Percentiles rank a stretch among this genome's conserved stretches.
phyloP scores from a whole-genome alignment of 257 asterid genomes.

The Jacaranda mimosifolia region DNA sequence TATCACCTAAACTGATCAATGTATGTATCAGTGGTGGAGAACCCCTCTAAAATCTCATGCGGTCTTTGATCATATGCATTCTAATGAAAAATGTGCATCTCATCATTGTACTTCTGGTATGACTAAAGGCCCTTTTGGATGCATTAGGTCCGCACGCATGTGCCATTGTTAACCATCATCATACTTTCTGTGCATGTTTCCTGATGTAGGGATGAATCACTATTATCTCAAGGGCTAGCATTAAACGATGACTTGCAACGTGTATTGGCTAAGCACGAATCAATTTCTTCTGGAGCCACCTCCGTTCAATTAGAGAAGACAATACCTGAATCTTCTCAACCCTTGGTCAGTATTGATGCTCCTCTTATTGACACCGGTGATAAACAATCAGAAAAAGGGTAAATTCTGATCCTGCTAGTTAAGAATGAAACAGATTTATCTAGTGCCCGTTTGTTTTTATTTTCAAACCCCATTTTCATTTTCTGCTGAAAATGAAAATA shows the following conservation, averaged over 20 bases:
- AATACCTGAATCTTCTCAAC: slow-evolving; percentile 50
- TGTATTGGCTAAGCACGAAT: slow-evolving; percentile 75
- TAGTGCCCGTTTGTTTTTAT: not conserved
- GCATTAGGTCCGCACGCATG: not conserved
- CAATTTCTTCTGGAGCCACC: slow-evolving; percentile 65
- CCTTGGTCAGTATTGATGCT: slow-evolving; percentile 62
- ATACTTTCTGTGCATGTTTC: slow-evolving; percentile 13
- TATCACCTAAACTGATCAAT: not conserved
- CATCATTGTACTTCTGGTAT: not conserved
- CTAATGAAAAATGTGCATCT: not conserved
- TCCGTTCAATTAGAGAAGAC: slow-evolving; percentile 48
- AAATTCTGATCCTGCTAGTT: slow-evolving; percentile 34
- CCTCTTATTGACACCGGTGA: slow-evolving; percentile 74
- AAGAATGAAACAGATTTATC: not conserved
- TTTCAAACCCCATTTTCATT: too few species aligned
- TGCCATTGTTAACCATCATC: slow-evolving; percentile 18
- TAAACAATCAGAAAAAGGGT: slow-evolving; percentile 60
- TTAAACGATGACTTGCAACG: slow-evolving; percentile 83
- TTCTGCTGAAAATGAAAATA: too few species aligned
- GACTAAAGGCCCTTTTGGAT: not conserved
- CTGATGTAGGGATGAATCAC: slow-evolving; percentile 69
- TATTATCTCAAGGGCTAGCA: slow-evolving; percentile 75
- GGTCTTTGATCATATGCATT: not conserved
- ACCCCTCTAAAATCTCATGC: not conserved
- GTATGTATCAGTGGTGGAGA: not conserved